phyloP scores from a whole-genome alignment of 2,329 filamentous ascomycete genomes.

The Endothia cerciana region DNA sequence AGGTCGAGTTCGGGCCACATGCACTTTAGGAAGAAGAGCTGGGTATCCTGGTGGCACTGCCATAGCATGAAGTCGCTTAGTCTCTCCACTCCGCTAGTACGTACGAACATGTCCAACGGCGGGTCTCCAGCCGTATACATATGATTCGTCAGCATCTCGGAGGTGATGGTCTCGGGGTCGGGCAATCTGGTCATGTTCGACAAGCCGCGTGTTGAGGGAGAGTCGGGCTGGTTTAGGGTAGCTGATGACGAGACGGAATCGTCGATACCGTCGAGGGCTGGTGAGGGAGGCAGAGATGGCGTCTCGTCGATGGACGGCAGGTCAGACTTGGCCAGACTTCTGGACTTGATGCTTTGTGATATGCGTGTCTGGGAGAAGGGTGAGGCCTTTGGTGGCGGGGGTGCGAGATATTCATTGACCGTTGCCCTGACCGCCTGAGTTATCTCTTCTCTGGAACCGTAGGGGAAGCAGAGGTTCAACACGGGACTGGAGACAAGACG shows the following conservation, averaged over 20 bases:
- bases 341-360: slow-evolving; percentile 78
- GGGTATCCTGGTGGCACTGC: slow-evolving; percentile 92
- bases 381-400: slow-evolving; percentile 65
- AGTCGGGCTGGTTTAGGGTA: slow-evolving; percentile 58
- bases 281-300: slow-evolving; percentile 48
- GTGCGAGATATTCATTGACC: slow-evolving; percentile 82
- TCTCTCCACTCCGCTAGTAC: slow-evolving; percentile 90
- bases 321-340: slow-evolving; percentile 56
- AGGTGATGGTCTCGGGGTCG: slow-evolving; percentile 86
- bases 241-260: slow-evolving; percentile 64
- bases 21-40: slow-evolving; percentile 89
- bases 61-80: slow-evolving; percentile 98
- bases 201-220: slow-evolving; percentile 39
- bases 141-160: slow-evolving; percentile 79
- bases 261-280: slow-evolving; percentile 52
- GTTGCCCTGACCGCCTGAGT: slow-evolving; percentile 86
- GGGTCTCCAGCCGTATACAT: slow-evolving; percentile 87
- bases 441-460: slow-evolving; percentile 95
- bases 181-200: slow-evolving; percentile 48
- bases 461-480: slow-evolving; percentile 96
- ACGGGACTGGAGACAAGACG: slow-evolving; percentile 46
- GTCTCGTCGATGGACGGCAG: slow-evolving; percentile 55
- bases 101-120: slow-evolving; percentile 86
- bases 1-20: slow-evolving; percentile 97
- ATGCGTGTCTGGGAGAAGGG: slow-evolving; percentile 90